Conservation (phyloP, 2,329 filamentous ascomycete genomes). For the Neoscytalidium dimidiatum region DNA sequence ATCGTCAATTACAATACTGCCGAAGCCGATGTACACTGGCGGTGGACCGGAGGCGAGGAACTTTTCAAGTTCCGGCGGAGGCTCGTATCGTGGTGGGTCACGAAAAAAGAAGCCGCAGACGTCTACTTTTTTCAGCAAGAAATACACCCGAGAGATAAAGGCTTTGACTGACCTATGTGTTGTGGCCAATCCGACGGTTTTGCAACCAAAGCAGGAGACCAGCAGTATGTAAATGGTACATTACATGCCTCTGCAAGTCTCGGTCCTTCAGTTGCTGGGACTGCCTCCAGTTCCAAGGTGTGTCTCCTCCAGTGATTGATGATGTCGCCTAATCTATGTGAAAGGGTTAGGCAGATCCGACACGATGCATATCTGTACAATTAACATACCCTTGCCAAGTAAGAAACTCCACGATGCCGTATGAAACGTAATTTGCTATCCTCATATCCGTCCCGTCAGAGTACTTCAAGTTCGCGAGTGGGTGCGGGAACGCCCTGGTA, state of each 20-base stretch:
- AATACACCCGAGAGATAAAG: not conserved
- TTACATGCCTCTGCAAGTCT: slow-evolving; percentile 37
- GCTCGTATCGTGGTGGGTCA: slow-evolving; percentile 38
- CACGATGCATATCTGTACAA: not conserved
- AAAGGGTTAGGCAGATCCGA: not conserved
- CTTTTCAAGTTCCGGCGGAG: slow-evolving; percentile 39
- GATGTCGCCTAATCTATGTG: slow-evolving; percentile 43
- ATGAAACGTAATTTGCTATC: slow-evolving; percentile 48
- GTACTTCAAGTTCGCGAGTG: slow-evolving; percentile 50
- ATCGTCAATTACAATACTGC: slow-evolving; percentile 58
- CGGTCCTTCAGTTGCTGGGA: slow-evolving; percentile 47
- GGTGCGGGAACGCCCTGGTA: slow-evolving; percentile 51
- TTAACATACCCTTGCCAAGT: slow-evolving; percentile 51
- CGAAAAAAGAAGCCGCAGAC: slow-evolving; percentile 51
- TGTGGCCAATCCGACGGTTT: slow-evolving; percentile 45
- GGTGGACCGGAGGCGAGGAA: slow-evolving; percentile 51
- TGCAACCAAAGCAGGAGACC: slow-evolving; percentile 45
- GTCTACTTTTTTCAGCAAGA: slow-evolving; percentile 17
- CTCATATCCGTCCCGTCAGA: slow-evolving; percentile 32
- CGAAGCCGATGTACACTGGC: slow-evolving; percentile 60
- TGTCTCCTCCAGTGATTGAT: slow-evolving; percentile 45
- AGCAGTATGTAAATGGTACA: slow-evolving; percentile 49
- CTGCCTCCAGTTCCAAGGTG: slow-evolving; percentile 43
- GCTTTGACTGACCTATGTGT: slow-evolving; percentile 32
- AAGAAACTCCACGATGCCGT: slow-evolving; percentile 51